Evolutionary conservation across 495 filamentous ascomycete genomes (phyloP).

Genomic region (Tuber calosporum): DNA sequence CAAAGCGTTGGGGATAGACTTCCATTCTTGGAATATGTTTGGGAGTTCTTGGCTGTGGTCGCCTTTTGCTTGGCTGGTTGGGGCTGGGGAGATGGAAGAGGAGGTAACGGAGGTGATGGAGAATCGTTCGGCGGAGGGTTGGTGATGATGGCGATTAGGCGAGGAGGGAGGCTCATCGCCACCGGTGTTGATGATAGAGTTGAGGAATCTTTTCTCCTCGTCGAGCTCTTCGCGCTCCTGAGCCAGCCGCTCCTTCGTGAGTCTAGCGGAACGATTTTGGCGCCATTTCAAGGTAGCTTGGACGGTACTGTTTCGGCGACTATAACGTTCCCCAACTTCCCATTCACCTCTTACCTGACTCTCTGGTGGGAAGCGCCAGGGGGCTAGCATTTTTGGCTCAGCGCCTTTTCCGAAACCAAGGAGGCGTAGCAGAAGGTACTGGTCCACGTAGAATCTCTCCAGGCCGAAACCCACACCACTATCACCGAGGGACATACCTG

Average conservation of each 20-base stretch:
- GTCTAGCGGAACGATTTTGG: slow-evolving; percentile 20
- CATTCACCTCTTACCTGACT: slow-evolving; percentile 26
- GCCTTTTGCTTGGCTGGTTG: background rate
- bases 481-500: slow-evolving; percentile 21
- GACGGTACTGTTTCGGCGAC: background rate
- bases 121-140: background rate
- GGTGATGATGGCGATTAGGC: background rate
- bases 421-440: slow-evolving; percentile 23
- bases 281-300: slow-evolving; percentile 15
- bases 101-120: background rate
- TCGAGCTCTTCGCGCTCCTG: background rate
- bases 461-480: slow-evolving; percentile 22
- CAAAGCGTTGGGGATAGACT: slow-evolving; percentile 13
- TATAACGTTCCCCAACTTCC: slow-evolving; percentile 14
- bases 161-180: background rate
- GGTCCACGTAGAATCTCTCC: slow-evolving; percentile 27
- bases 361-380: slow-evolving; percentile 28
- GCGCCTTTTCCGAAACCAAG: slow-evolving; percentile 20
- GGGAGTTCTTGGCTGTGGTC: background rate
- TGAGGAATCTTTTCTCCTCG: background rate
- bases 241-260: slow-evolving; percentile 15
- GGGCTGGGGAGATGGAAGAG: background rate
- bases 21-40: slow-evolving; percentile 28
- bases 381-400: slow-evolving; percentile 14
- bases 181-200: background rate